Conservation (phyloP, 192 early-diverging fungal genomes). For the Neocallimastix lanati region DNA sequence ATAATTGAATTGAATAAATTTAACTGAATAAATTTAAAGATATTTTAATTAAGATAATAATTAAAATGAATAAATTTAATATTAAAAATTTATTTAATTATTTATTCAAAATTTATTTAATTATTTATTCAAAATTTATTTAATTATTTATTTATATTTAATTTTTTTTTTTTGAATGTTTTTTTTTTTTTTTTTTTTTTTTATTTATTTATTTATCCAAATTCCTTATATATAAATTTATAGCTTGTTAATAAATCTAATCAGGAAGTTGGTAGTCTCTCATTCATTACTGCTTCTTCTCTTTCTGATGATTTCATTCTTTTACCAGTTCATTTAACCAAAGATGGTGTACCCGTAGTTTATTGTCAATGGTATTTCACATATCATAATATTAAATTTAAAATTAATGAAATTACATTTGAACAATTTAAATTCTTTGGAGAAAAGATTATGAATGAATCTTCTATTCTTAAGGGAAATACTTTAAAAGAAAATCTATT, state of each 20-base stretch:
- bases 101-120: too few species aligned
- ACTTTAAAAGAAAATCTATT: slow-evolving; percentile 2
- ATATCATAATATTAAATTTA: slow-evolving; percentile 17
- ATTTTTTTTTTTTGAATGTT: too few species aligned
- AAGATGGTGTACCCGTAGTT: slow-evolving; percentile 72
- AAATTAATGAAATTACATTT: slow-evolving; percentile 15
- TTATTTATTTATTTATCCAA: too few species aligned
- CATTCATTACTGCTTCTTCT: slow-evolving; percentile 68
- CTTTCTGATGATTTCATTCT: slow-evolving; percentile 85
- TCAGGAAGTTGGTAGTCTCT: slow-evolving; percentile 15
- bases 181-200: too few species aligned
- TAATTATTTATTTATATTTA: too few species aligned
- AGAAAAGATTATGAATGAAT: slow-evolving; percentile 30
- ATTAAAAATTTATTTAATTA: too few species aligned
- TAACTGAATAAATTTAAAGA: too few species aligned
- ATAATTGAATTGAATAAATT: too few species aligned
- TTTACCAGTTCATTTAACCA: slow-evolving; percentile 73
- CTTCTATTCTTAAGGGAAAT: slow-evolving; percentile 15
- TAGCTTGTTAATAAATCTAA: background rate
- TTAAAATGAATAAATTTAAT: too few species aligned
- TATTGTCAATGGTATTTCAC: slow-evolving; percentile 49
- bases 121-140: too few species aligned
- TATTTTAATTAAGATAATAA: too few species aligned
- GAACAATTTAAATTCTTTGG: slow-evolving; percentile 9
- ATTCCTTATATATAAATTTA: too few species aligned